These are phyloP conservation scores for Pythium dissimile DNA, from an alignment of 352 stramenopile species.

Conservation along the genomic window DNA sequence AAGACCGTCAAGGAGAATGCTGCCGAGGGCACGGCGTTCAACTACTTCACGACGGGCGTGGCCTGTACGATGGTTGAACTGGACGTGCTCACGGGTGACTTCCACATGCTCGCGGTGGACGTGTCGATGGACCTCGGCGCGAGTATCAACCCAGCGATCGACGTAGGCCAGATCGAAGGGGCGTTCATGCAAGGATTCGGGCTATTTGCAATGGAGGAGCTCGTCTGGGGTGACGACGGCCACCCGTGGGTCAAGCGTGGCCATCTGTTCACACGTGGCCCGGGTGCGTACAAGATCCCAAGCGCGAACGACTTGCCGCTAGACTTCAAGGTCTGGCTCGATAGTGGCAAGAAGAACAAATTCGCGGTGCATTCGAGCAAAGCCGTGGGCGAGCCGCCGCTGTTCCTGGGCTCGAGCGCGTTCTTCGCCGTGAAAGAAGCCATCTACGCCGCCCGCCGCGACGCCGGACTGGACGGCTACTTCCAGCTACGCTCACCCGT, in stretches of 20 bases:
- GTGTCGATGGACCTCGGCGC: conserved; percentile 92
- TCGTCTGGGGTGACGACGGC: conserved; percentile 92
- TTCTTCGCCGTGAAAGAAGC: conserved; percentile 97
- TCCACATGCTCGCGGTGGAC: conserved; percentile 77
- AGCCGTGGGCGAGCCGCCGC: conserved; percentile 94
- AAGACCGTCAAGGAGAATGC: conserved; percentile 89
- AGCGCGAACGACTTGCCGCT: conserved; percentile 95
- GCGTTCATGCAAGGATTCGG: conserved; percentile 97
- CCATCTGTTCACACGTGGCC: conserved; percentile 92
- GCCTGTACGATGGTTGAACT: conserved; percentile 93
- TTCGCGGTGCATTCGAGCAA: conserved; percentile 96
- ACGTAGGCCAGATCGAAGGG: conserved; percentile 98
- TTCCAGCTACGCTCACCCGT: conserved; percentile 78
- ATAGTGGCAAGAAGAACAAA: conserved; percentile 92
- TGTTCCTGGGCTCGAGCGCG: conserved; percentile 92
- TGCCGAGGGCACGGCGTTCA: conserved; percentile 90
- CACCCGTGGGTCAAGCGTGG: conserved; percentile 93
- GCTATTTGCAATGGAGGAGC: conserved; percentile 92
- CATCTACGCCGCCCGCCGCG: conserved; percentile 77
- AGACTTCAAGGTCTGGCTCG: conserved; percentile 93
- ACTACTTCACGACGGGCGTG: conserved; percentile 96
- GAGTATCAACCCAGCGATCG: conserved; percentile 96
- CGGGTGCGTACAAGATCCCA: conserved; percentile 97
- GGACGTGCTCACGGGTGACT: conserved; percentile 94
- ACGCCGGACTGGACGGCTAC: conserved; percentile 54